Percentiles rank a stretch among this genome's conserved stretches.
phyloP scores from a whole-genome alignment of 768 basidiomycete species.

The Lentinus tigrinus region DNA sequence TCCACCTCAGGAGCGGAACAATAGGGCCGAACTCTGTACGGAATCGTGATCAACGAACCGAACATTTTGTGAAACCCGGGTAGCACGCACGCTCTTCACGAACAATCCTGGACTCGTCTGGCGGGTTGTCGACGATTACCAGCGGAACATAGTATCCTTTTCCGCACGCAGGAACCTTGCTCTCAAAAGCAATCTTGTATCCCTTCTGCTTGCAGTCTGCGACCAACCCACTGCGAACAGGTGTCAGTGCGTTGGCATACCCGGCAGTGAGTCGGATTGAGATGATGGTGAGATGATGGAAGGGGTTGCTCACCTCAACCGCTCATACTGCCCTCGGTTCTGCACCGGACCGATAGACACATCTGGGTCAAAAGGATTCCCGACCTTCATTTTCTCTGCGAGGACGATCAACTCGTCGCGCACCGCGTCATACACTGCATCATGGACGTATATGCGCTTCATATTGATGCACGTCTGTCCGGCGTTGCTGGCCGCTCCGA shows the following conservation, averaged over 20 bases:
- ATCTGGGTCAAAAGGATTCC: not conserved
- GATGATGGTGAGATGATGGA: not conserved
- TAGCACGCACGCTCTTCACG: constrained; percentile 11
- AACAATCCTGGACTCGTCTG: constrained; percentile 7
- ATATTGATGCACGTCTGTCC: constrained; percentile 9
- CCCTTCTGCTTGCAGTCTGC: constrained; percentile 10
- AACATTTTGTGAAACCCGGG: not conserved
- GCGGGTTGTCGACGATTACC: constrained; percentile 11
- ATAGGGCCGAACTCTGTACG: constrained; percentile 9
- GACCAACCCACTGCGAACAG: not conserved
- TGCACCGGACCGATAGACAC: constrained; percentile 4
- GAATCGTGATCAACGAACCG: not conserved
- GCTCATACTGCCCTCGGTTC: not conserved
- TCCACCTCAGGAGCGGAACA: constrained; percentile 8
- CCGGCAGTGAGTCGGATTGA: not conserved
- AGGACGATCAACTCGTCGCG: not conserved
- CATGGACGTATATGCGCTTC: constrained; percentile 11
- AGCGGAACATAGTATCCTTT: constrained; percentile 8
- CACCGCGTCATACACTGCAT: constrained; percentile 9
- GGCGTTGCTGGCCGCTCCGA: not conserved
- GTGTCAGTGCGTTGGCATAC: not conserved
- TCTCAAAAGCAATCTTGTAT: constrained; percentile 4
- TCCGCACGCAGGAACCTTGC: not conserved
- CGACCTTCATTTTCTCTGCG: not conserved
- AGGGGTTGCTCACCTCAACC: not conserved